Evolutionary conservation across 495 filamentous ascomycete species (phyloP).

Genomic region (Aspergillus nidulans): DNA sequence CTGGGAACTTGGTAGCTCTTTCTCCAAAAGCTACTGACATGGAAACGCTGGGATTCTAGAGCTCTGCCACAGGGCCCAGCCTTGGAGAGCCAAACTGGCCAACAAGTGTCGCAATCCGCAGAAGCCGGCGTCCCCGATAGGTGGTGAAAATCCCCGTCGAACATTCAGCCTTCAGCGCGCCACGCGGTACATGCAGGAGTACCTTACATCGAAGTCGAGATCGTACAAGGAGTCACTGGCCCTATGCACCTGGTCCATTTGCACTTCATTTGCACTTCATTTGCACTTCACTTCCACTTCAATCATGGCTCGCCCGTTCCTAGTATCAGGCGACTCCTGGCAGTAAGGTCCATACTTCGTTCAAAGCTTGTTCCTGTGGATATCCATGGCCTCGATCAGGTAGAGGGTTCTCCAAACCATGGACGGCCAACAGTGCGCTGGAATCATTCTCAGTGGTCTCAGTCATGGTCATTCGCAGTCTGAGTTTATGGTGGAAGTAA

Average conservation of each 20-base stretch:
- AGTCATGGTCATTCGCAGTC: neutral
- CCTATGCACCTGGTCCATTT: too few species aligned
- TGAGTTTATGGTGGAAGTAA: neutral
- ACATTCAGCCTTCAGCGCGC: neutral
- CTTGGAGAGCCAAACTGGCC: neutral
- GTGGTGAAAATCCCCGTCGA: slow-evolving; percentile 15
- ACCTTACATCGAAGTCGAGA: slow-evolving; percentile 2
- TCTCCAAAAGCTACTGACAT: neutral
- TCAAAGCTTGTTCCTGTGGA: slow-evolving; percentile 15
- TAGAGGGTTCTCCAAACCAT: neutral
- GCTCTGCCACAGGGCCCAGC: neutral
- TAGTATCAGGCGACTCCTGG: neutral
- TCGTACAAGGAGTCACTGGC: too few species aligned
- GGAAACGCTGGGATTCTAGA: neutral
- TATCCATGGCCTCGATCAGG: neutral
- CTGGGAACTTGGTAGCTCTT: slow-evolving; percentile 8
- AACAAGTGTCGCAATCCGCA: neutral
- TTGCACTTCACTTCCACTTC: neutral
- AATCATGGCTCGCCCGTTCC: neutral
- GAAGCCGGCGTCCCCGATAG: slow-evolving; percentile 5
- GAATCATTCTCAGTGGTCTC: slow-evolving; percentile 7
- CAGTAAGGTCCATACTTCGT: neutral
- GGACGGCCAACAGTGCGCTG: neutral
- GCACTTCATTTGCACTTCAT: neutral
- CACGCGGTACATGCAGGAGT: slow-evolving; percentile 13